Percentiles rank a stretch among this genome's conserved stretches.
Conservation (phyloP, 495 filamentous ascomycete species). For the Aspergillus steynii region DNA sequence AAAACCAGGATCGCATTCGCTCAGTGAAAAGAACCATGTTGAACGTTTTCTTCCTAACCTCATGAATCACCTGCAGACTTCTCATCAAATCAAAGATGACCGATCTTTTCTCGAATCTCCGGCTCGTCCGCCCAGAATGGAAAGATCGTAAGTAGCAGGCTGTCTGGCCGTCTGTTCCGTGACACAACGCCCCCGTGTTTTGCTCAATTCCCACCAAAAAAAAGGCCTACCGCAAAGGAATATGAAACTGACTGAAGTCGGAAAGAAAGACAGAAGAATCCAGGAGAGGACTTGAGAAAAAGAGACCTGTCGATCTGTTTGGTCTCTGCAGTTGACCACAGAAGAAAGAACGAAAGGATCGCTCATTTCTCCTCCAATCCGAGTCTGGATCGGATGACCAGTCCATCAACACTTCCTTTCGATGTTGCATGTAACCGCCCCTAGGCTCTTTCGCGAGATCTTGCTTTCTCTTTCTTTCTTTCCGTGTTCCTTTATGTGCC, state of each 20-base stretch:
- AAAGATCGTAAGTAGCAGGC: too few relatives aligned
- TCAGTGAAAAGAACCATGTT: not conserved
- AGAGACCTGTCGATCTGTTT: not conserved
- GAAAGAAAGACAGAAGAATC: not conserved
- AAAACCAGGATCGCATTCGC: too few relatives aligned
- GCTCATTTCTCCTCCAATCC: not conserved
- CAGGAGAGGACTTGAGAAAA: not conserved
- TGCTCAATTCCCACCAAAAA: not conserved
- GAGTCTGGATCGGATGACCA: not conserved
- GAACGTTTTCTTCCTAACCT: not conserved
- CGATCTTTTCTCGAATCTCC: not conserved
- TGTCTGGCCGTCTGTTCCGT: too few relatives aligned
- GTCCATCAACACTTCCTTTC: not conserved
- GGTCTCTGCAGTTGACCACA: not conserved
- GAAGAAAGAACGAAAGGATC: not conserved
- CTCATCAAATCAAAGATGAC: not conserved
- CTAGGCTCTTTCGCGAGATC: not conserved
- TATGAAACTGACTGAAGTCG: not conserved
- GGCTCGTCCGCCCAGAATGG: too few relatives aligned
- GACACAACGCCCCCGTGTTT: too few relatives aligned
- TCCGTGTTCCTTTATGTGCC: too few relatives aligned
- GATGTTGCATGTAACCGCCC: not conserved
- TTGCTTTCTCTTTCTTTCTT: not conserved
- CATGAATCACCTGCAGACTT: not conserved
- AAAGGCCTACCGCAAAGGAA: not conserved